Base-by-base conservation (phyloP, 768 basidiomycete genomes). In the Termitomyces sp. region DNA sequence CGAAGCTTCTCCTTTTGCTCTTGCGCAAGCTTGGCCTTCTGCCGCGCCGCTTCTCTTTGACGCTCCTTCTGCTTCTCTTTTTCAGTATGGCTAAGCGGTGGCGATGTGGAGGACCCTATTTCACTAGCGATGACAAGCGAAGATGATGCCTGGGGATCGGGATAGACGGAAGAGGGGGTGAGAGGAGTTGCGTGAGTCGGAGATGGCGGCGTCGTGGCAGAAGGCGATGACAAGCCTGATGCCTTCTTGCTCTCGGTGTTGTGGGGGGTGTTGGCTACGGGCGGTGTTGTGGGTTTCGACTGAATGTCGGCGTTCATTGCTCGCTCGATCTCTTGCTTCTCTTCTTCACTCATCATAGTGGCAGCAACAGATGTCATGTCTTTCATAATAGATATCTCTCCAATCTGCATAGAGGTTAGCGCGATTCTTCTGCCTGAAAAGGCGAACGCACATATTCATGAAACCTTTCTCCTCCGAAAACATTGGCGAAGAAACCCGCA, bases 381-480 rank as follows among this genome's bases (percentile, higher is more conserved):
- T 68, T 94, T 98, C 85, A 97, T 93, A 39, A 98, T 79, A 6
- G 90, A 88, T 55, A 99, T 95, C 76, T 98, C 96, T 57, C 96
- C 96, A 60, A 98, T 96, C 95, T 97, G 70, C 44, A 29, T 49
- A 29, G 31, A 46, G 20, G 51, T 24, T 51, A 41, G 41, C 26
- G 28, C 46, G 36, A 24, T 48, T 31, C 18, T 34, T 49, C 6
- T 34, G 16, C 31, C 56, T 37, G 6, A 55, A n/a, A 46, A 39
- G 47, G 48, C 10, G 20, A 29, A 79, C 92, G 70, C 70, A 95
- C 92, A 67, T 92, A 94, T 69, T 94, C 92, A 57, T 77, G 73
- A 70, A 97, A 97, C 26, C 90, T 82, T 66, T 96, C 95, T 24
- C 97, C 96, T 53, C 94, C 94, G 69, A 99, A 99, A 16, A 98